Evolutionary conservation across 805 yeast species (phyloP), one percentile per base, ranked within the genome.

Genomic region (Saccharomycopsis sp.): DNA sequence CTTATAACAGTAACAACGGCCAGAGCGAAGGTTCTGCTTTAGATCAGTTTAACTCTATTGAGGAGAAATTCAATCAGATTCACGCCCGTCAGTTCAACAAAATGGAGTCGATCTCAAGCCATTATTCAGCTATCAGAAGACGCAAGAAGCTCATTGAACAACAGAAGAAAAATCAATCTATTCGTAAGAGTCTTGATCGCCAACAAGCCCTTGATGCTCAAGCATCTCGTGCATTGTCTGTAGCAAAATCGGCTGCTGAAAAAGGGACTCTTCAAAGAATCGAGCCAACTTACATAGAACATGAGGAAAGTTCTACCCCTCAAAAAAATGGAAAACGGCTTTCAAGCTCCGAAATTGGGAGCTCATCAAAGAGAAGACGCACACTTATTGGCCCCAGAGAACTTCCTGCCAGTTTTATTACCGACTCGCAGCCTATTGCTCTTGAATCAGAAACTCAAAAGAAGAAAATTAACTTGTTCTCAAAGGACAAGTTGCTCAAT

Each of bases 341-440:
- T 12, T 58, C 63, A 5, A 51, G 46, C 44, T 51, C 55, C 34
- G 53, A 56, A 14, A 24, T 58, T 12, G 54, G 61, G 2, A 61
- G 63, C 53, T 59, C 63, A 41, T 48, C 60, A 20, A 61, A 61
- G 52, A 55, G 80, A 34, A 76, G 77, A 67, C 73, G 73, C 63
- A 76, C 77, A 64, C 69, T 76, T 60, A 70, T 73, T 41, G 76
- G 77, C 61, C 75, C 77, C 52, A 64, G 79, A 53, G 76, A 73
- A 54, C 79, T 75, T 34, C 62, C 62, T 23, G 54, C 24, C 7
- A 52, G 56, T 18, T 56, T 59, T 50, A 24, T 15, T 7, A n/a
- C 24, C 14, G 16, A 44, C 16, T 16, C 18, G 7, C 18, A 44
- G 18, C 18, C 18, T 5, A 12, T 16, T 44, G 21, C 18, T 12